Base-by-base conservation (phyloP, 345 rosid species). In the Mangifera indica region DNA sequence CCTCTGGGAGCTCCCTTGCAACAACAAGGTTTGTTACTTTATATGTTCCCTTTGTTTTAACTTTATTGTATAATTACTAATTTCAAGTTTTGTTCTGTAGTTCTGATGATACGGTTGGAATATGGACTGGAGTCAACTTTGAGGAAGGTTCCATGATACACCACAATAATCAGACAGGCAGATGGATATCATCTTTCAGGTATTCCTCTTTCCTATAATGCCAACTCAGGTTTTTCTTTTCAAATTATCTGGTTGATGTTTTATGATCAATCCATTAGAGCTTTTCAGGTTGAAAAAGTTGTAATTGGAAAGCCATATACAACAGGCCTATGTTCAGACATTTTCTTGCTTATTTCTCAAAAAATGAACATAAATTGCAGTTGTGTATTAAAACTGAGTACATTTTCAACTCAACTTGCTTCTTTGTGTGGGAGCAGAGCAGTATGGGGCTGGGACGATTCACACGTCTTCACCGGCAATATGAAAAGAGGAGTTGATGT, bases 401-500 rank as follows among this genome's bases (percentile, higher is more conserved):
- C 2, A 67, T 53, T 12, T 66, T 21, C 20, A 5, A 45, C 20
- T 4, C 4, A 3, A 15, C 24, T 24, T 76, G n/a, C 7, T n/a
- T 32, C 64, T 53, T 40, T 70, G 58, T 59, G 52, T 46, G 55
- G 52, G 24, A 48, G 66, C 87, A 91, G 94, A 80, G 93, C 86
- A 37, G 82, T 82, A 40, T 92, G 97, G 97, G 98, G 97, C 7
- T 94, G 98, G 98, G 95, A 90, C 76, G 98, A 92, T 79, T 83
- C 92, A 20, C 72, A 67, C 66, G 25, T 94, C 68, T 92, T 81
- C 84, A 76, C 87, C 0, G 98, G 91, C 66, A 90, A 86, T 58
- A 69, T 81, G 83, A 78, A 75, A 55, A 83, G 82, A 77, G 86
- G 81, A 69, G 86, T 94, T 9, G 95, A 91, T 82, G 87, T 90